A percentile compares a stretch with the other conserved stretches of the same genome.
phyloP scores from a whole-genome alignment of 2,329 filamentous ascomycete species.

The Pestalotiopsis sp. region DNA sequence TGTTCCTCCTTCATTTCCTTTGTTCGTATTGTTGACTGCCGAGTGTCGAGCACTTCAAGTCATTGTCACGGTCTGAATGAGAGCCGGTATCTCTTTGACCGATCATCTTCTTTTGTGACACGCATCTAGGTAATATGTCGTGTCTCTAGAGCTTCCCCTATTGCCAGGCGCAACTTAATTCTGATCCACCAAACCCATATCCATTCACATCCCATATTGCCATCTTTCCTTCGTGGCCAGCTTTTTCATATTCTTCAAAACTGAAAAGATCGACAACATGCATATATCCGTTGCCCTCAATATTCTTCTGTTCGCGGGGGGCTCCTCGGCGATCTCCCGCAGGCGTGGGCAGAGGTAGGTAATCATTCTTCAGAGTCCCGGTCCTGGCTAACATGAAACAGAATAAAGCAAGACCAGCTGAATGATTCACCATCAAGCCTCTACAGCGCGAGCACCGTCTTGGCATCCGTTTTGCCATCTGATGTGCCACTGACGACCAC shows the following conservation, averaged over 20 bases:
- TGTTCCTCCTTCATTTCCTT: slow-evolving; percentile 9
- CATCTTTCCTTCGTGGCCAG: not conserved
- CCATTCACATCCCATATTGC: not conserved
- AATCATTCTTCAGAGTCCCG: not conserved
- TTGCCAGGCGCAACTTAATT: not conserved
- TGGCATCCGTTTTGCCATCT: slow-evolving; percentile 6
- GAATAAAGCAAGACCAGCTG: slow-evolving; percentile 21
- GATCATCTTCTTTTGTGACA: slow-evolving; percentile 3
- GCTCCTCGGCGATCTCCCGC: slow-evolving; percentile 32
- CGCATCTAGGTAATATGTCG: slow-evolving; percentile 11
- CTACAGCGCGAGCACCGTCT: slow-evolving; percentile 19
- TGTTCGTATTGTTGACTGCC: slow-evolving; percentile 6
- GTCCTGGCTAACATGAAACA: slow-evolving; percentile 20
- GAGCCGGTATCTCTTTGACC: slow-evolving; percentile 14
- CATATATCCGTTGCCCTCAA: slow-evolving; percentile 27
- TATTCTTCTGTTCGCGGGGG: slow-evolving; percentile 28
- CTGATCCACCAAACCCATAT: slow-evolving; percentile 4
- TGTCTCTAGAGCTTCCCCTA: slow-evolving; percentile 2
- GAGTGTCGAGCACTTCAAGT: not conserved
- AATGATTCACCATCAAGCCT: slow-evolving; percentile 16
- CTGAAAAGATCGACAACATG: slow-evolving; percentile 21
- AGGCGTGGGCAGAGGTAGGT: slow-evolving; percentile 27
- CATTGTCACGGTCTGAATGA: slow-evolving; percentile 10
- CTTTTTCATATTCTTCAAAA: not conserved
- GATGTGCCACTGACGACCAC: slow-evolving; percentile 1